Conservation (phyloP, 257 asterid species). For the Paulownia fortunei region DNA sequence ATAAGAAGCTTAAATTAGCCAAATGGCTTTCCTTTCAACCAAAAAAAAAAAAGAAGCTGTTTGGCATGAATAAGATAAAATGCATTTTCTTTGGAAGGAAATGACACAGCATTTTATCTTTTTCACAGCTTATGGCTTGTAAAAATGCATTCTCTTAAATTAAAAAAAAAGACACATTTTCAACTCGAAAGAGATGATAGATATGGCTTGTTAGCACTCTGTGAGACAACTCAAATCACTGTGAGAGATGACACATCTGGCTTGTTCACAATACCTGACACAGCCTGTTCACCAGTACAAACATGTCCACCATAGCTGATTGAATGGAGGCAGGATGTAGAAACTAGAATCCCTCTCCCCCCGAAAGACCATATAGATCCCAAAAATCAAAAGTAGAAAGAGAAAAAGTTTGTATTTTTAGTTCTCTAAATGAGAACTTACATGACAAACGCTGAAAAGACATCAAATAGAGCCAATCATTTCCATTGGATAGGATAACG, state of each 20-base stretch:
- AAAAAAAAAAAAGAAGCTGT: too few relatives aligned
- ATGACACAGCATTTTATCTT: too few relatives aligned
- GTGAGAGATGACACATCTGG: neutral
- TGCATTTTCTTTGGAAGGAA: too few relatives aligned
- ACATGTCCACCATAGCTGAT: neutral
- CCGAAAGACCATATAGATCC: neutral
- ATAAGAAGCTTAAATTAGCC: neutral
- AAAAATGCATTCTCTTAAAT: too few relatives aligned
- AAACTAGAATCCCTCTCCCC: neutral
- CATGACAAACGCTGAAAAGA: neutral
- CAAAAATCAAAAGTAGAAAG: neutral
- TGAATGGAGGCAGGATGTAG: neutral
- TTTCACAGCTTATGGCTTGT: too few relatives aligned
- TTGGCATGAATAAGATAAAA: too few relatives aligned
- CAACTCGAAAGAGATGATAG: neutral
- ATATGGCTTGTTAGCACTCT: neutral
- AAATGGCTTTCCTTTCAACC: neutral
- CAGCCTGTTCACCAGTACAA: neutral
- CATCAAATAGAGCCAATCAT: neutral
- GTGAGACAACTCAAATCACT: neutral
- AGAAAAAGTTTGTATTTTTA: neutral
- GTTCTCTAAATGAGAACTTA: neutral
- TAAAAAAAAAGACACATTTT: too few relatives aligned
- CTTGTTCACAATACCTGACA: neutral
- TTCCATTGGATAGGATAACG: neutral